phyloP scores from a whole-genome alignment of 306 rosid species.

The Ammopiptanthus mongolicus region DNA sequence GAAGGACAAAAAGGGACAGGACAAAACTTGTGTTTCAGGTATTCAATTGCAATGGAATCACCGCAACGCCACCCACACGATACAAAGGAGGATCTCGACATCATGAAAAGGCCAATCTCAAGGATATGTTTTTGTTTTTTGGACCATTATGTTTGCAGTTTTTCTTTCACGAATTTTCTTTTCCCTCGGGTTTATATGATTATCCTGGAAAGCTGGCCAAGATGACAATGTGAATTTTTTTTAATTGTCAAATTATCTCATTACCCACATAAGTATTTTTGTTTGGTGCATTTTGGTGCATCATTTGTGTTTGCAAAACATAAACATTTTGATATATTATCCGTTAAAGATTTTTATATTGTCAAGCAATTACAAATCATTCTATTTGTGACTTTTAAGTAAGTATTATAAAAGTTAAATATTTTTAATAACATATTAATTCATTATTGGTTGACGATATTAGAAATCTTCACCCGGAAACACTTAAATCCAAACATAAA shows the following conservation, averaged over 20 bases:
- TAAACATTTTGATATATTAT: no score
- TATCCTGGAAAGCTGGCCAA: constrained; percentile 22
- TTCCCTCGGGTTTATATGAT: not conserved
- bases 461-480: no score
- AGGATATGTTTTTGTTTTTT: constrained; percentile 3
- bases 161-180: not conserved
- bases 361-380: no score
- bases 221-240: not conserved
- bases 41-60: constrained; percentile 22
- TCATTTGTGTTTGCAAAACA: constrained; percentile 4
- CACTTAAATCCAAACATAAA: no score
- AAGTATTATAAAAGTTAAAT: no score
- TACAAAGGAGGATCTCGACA: constrained; percentile 1
- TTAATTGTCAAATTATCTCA: not conserved
- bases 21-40: constrained; percentile 14
- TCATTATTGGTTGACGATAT: no score
- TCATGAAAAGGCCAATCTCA: constrained; percentile 25
- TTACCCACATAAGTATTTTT: not conserved
- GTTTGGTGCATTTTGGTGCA: not conserved
- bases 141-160: constrained; percentile 27
- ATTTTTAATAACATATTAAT: no score
- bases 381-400: no score
- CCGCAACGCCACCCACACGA: not conserved
- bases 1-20: constrained; percentile 12
- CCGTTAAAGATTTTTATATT: no score